Base-by-base conservation (phyloP, 2,329 filamentous ascomycete species). In the Phialemoniopsis sp. region DNA sequence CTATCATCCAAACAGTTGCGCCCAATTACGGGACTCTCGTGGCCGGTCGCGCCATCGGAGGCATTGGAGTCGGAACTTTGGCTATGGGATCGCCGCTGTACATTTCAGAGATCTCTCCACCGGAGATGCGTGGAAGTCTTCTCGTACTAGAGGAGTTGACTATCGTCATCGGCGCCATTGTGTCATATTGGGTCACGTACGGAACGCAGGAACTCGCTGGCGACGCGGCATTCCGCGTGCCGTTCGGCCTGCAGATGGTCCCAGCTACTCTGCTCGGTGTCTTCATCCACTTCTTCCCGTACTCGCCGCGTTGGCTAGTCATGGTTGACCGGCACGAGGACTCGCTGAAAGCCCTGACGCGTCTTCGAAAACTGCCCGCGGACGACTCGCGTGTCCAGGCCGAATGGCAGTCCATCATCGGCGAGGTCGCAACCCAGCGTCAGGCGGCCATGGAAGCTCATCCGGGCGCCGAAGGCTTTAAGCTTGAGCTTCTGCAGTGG, bases 171-270 rank as follows among this genome's bases (percentile, higher is more conserved):
- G 78, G 72, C 3, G 69, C 67, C 40, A 65, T 76, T 4, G 58
- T 75, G 17, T 67, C 72, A 2, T 78, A 67, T 48, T 78, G 70
- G 67, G 72, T 73, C 29, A 72, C 70, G 0, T 79, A 76, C 40
- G 73, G 65, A 1, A 76, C 72, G 1, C 30, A 37, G n/a, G 32
- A 15, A 13, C 9, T 33, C 31, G 14, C 9, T 15, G 14, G 31
- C 31, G 14, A 15, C 31, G n/a, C 13, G 31, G 8, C 48, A 2
- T 44, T 42, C 16, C 31, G 31, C 31, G 8, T 15, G 9, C 9
- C 14, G 9, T 33, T 33, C 14, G 9, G n/a, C 9, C 9, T 33
- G 9, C 31, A 33, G 31, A 42, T 44, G 42, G 32, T 44, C 6
- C 36, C 34, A 8, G 31, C 31, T 15, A 13, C 17, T 15, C 9